Percentiles rank a stretch among this genome's conserved stretches.
Evolutionary conservation across 1,284 basidiomycete species (phyloP).

Genomic region (Ceratobasidium sp.): DNA sequence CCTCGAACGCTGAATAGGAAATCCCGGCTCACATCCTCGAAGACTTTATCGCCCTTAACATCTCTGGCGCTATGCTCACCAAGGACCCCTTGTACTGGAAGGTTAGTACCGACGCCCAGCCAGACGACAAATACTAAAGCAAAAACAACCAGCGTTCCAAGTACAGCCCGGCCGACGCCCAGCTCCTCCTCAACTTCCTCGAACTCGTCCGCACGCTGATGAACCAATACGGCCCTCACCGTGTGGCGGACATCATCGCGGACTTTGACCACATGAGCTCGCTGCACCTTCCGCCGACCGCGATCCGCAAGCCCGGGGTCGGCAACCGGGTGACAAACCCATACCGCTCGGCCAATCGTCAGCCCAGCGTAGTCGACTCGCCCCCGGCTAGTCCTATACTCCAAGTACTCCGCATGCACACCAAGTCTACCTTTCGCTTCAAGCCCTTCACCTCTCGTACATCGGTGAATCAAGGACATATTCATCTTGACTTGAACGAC

Average conservation of each 20-base stretch:
- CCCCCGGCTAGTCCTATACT: neutral
- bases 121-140: neutral
- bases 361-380: neutral
- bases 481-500: neutral
- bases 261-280: constrained; percentile 8
- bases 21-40: neutral
- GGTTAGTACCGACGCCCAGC: neutral
- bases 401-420: neutral
- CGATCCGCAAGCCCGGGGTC: neutral
- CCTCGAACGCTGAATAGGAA: neutral
- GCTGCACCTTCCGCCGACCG: neutral
- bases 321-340: neutral
- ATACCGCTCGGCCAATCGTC: neutral
- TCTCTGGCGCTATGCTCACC: constrained; percentile 1
- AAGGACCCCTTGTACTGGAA: constrained; percentile 5
- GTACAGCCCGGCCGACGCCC: neutral
- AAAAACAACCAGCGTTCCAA: neutral
- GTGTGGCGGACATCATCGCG: neutral
- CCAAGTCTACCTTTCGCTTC: neutral
- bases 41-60: constrained; percentile 1
- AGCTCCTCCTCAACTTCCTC: constrained; percentile 16
- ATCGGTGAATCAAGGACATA: neutral
- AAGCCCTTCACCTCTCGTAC: constrained; percentile 12
- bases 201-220: neutral
- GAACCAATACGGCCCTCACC: neutral